phyloP scores from a whole-genome alignment of 176 grass and related monocot genomes.

The Oryza brachyantha region DNA sequence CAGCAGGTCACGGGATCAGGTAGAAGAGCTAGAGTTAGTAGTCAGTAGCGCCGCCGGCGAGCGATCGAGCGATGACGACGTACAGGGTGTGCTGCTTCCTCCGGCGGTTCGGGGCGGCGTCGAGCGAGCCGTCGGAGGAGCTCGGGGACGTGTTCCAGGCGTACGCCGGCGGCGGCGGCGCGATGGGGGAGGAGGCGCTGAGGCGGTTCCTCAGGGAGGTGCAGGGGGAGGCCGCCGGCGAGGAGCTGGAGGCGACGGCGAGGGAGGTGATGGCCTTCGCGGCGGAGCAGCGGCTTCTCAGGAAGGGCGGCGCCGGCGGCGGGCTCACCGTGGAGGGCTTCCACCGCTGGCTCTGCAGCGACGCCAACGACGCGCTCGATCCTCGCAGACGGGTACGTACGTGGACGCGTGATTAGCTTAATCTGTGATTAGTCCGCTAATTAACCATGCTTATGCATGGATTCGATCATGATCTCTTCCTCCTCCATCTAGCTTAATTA shows the following conservation, averaged over 20 bases:
- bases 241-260: constrained; percentile 7
- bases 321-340: constrained; percentile 53
- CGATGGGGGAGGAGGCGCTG: constrained; percentile 53
- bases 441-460: background rate
- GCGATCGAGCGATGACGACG: constrained; percentile 66
- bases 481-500: background rate
- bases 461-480: background rate
- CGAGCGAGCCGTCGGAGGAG: constrained; percentile 52
- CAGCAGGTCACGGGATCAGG: background rate
- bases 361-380: constrained; percentile 57
- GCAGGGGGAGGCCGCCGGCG: constrained; percentile 38
- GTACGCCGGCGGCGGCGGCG: constrained; percentile 42
- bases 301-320: constrained; percentile 44
- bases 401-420: background rate
- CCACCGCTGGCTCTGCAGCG: constrained; percentile 53
- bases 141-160: constrained; percentile 46
- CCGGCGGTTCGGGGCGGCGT: constrained; percentile 56
- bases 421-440: background rate
- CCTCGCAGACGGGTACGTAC: constrained; percentile 33
- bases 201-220: constrained; percentile 58
- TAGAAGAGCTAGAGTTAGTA: background rate
- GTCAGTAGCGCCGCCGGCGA: too few relatives aligned
- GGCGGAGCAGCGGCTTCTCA: constrained; percentile 51
- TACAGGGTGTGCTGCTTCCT: constrained; percentile 79
- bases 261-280: constrained; percentile 44